Base-by-base conservation (phyloP, 495 filamentous ascomycete genomes). In the Aspergillus homomorphus region DNA sequence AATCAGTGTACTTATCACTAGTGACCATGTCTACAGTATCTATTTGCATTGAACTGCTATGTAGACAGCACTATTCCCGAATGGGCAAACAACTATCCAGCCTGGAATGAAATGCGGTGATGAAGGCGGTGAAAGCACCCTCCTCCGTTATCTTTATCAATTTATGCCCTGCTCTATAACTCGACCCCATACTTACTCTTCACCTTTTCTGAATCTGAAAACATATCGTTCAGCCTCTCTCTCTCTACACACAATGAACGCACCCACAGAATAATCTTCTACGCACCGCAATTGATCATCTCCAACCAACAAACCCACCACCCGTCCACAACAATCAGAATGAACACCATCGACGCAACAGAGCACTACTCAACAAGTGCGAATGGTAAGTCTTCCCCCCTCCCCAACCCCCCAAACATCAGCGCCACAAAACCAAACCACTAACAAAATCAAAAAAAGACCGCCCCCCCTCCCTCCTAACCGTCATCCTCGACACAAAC, bases 401-500 rank as follows among this genome's bases (percentile, higher is more conserved):
- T 22, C 52, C 49, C 8, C 12, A 46, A 28, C 49, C 46, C 24
- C 21, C 44, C 9, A 10, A 22, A 50, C 14, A 12, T 7, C 22
- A 10, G 4, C 46, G 10, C 7, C 1, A 19, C 26, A 5, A 43
- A 56, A 24, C 4, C 23, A 18, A 38, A 16, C 21, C 6, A 46
- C 14, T 18, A 51, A 42, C 1, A 12, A 38, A 54, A 58, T 12
- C 15, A 61, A n/a, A 26, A 5, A 16, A 45, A 88, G 87, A 84
- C 56, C 85, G 87, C 49, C 76, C 89, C 4, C 91, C 95, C 0
- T 96, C 94, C 26, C 86, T 98, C 43, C 84, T 96, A 52, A 89
- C 90, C 58, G 86, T 98, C 67, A 83, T 98, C 72, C 81, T 98
- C 77, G 94, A 98, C 76, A 96, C 94, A 44, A 98, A 98, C 68